Evolutionary conservation across 768 basidiomycete genomes (phyloP), one percentile per base, ranked within the genome.

Genomic region (Lentinula raphanica): DNA sequence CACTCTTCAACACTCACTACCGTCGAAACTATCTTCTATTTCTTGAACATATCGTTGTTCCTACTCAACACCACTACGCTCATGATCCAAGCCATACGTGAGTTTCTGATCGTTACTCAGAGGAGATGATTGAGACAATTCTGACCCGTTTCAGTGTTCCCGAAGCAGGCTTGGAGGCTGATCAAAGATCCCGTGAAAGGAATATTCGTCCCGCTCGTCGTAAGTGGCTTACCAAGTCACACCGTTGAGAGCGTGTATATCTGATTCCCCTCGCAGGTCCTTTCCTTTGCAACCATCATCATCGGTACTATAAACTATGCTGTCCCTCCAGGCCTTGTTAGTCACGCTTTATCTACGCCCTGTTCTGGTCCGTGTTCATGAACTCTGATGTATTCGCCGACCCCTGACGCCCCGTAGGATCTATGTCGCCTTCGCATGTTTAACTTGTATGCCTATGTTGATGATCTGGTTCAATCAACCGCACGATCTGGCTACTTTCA

Each of bases 391-490:
- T 53, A 12, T 45, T 8, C 54, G 1, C 6, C 5, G 29, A 23
- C 11, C 19, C 36, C 9, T 13, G 3, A 27, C 11, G 0, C 48
- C 23, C 13, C 11, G 19, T 31, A 78, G 78, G 78, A 65, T 76
- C 15, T 80, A 80, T 56, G 72, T 77, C 28, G 59, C 66, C 23
- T 65, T 76, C 8, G 63, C 76, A 1, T 45, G 75, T 25, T 8
- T 71, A 3, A 71, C 76, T 8, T 79, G 74, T 58, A 74, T 79
- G 60, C 74, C 74, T 5, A 79, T 79, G 78, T 64, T 79, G 50
- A 75, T 77, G 73, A 74, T 79, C 44, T 80, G 76, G 77, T 79
- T 75, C 66, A 77, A 77, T 55, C 65, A 75, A 49, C 75, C 78
- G 5, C 78, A 79, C 59, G 77, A 79, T 39, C 55, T 79, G 54